Conservation (phyloP, 208 protist species). For the Trypanosoma conorhini region DNA sequence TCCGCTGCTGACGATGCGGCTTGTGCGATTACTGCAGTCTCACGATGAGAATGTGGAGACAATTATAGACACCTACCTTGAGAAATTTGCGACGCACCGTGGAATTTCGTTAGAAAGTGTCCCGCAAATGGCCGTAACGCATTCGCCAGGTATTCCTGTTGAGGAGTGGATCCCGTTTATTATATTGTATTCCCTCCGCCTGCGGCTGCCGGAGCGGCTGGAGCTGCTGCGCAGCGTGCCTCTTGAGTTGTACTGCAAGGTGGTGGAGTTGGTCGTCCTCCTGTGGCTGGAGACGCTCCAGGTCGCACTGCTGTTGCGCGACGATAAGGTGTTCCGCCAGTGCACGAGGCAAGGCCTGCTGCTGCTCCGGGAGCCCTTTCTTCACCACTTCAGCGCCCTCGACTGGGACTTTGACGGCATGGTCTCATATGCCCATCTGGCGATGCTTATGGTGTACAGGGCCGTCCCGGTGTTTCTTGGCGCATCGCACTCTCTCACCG, state of each 20-base stretch:
- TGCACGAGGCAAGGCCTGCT: slow-evolving; percentile 38
- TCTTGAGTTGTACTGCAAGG: slow-evolving; percentile 21
- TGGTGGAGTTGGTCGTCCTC: slow-evolving; percentile 34
- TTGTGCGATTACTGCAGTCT: slow-evolving; percentile 18
- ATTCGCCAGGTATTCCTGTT: slow-evolving; percentile 11
- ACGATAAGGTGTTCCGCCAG: slow-evolving; percentile 29
- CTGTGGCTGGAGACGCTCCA: slow-evolving; percentile 35
- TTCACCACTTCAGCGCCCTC: slow-evolving; percentile 60
- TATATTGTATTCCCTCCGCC: slow-evolving; percentile 28
- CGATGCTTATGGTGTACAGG: slow-evolving; percentile 46
- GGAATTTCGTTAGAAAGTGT: slow-evolving; percentile 17
- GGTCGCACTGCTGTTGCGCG: slow-evolving; percentile 15
- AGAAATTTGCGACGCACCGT: slow-evolving; percentile 12
- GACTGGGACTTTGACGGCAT: slow-evolving; percentile 52
- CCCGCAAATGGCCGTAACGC: neutral
- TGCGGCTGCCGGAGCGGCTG: slow-evolving; percentile 3
- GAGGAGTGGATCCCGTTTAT: slow-evolving; percentile 35
- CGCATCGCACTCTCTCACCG: slow-evolving; percentile 19
- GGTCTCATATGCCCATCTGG: slow-evolving; percentile 59
- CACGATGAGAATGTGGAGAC: slow-evolving; percentile 21
- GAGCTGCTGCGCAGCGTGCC: slow-evolving; percentile 24
- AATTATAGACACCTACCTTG: slow-evolving; percentile 1
- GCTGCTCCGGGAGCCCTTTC: slow-evolving; percentile 48
- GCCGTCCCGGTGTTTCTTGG: slow-evolving; percentile 56
- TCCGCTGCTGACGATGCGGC: slow-evolving; percentile 18